Evolutionary conservation across 2,329 filamentous ascomycete genomes (phyloP), one percentile per base, ranked within the genome.

Genomic region (Cercospora sojina): DNA sequence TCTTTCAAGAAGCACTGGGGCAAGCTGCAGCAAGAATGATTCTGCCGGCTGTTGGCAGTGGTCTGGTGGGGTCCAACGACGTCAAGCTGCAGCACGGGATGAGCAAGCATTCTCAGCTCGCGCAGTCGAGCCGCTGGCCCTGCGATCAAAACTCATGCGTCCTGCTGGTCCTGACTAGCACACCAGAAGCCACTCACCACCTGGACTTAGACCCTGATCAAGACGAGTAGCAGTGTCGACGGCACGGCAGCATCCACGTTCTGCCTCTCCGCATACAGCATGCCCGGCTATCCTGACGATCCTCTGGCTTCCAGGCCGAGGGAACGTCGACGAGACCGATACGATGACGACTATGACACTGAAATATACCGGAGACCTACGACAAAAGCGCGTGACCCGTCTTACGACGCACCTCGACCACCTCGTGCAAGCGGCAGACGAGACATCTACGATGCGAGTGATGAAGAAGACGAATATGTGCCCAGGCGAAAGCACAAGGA

Each of bases 391-490:
- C 66, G 68, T 58, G 64, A 65, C 27, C 35, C 16, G 9, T 29
- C 62, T n/a, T 51, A 67, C 29, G 69, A 70, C 7, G 67, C 69
- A 6, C 66, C 67, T 20, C 64, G 59, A 38, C 59, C 67, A 9
- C 65, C 60, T 58, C 49, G 47, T 43, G 63, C 64, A n/a, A 61
- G 64, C 2, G 32, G 66, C 49, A 65, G 68, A 57, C 65, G 58
- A 60, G 70, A 73, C 38, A 69, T 64, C 3, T 76, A 75, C 65
- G 72, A 75, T 63, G 73, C 72, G 5, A 74, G 71, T 59, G 74
- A 76, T 58, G 74, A 75, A 58, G 72, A 74, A 47, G 72, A 74
- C 41, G 66, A 70, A 49, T 62, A 70, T 47, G 32, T 59, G 9
- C 68, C 70, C 9, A 57, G 69, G n/a, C 66, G 69, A 10, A 47